A percentile compares a stretch with the other conserved stretches of the same genome.
phyloP scores from a whole-genome alignment of 177 flowering plant genomes.

The Telopea speciosissima region DNA sequence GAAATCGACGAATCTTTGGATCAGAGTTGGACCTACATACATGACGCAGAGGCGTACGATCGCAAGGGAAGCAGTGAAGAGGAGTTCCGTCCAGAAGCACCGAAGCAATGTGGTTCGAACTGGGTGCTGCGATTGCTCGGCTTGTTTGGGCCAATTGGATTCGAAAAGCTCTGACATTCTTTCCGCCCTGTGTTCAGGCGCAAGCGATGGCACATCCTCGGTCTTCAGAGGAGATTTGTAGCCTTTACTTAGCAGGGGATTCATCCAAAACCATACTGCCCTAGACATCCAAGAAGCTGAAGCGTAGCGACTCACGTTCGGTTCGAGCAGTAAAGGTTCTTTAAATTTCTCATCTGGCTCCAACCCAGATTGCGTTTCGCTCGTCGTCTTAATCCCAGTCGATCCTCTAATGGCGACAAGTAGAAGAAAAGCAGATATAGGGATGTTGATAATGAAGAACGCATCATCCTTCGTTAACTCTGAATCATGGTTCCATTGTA shows the following conservation, averaged over 20 bases:
- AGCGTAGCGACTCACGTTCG: conserved; percentile 50
- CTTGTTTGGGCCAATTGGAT: conserved; percentile 62
- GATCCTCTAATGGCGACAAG: conserved; percentile 50
- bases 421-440: conserved; percentile 43
- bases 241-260: conserved; percentile 72
- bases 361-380: conserved; percentile 17
- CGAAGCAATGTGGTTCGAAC: conserved; percentile 59
- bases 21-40: conserved; percentile 83
- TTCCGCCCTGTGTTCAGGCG: conserved; percentile 73
- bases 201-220: conserved; percentile 66
- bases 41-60: conserved; percentile 58
- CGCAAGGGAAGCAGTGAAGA: conserved; percentile 69
- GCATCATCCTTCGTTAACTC: conserved; percentile 48
- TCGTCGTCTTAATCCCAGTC: conserved; percentile 44
- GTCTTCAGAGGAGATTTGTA: conserved; percentile 53
- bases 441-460: conserved; percentile 33
- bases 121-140: conserved; percentile 57
- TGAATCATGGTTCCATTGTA: conserved; percentile 7
- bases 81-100: conserved; percentile 79
- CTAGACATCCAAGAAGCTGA: conserved; percentile 65
- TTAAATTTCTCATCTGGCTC: conserved; percentile 2
- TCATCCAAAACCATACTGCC: conserved; percentile 81
- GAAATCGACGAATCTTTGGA: conserved; percentile 68
- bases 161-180: conserved; percentile 51
- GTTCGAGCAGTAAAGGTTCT: conserved; percentile 36